These are phyloP conservation scores for Aspergillus oerlinghausenensis DNA, from an alignment of 2,329 filamentous ascomycete species.

Conservation along the genomic window DNA sequence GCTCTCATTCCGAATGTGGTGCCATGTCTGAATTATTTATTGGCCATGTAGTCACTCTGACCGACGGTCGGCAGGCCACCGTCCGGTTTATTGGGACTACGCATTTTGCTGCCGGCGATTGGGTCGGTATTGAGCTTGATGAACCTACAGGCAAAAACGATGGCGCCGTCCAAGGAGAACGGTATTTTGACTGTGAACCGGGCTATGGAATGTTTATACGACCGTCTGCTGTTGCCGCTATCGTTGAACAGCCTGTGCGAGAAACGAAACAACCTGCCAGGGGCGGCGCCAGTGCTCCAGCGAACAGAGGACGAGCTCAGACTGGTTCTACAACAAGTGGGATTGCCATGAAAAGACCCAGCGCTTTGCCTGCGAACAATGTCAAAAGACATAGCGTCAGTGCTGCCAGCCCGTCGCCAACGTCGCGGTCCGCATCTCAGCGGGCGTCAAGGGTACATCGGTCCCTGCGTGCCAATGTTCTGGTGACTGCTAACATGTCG, in stretches of 20 bases:
- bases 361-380: slow-evolving; percentile 50
- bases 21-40: slow-evolving; percentile 35
- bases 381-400: slow-evolving; percentile 65
- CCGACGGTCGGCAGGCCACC: slow-evolving; percentile 69
- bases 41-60: slow-evolving; percentile 74
- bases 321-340: slow-evolving; percentile 32
- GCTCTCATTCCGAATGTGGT: slow-evolving; percentile 8
- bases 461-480: background rate
- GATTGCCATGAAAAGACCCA: slow-evolving; percentile 39
- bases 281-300: slow-evolving; percentile 22
- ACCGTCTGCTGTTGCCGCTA: slow-evolving; percentile 60
- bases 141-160: slow-evolving; percentile 86
- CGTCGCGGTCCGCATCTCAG: slow-evolving; percentile 46
- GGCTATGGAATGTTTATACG: slow-evolving; percentile 82
- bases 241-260: slow-evolving; percentile 35
- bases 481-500: background rate
- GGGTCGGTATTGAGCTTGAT: slow-evolving; percentile 85
- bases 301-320: slow-evolving; percentile 37
- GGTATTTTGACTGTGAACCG: slow-evolving; percentile 77
- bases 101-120: slow-evolving; percentile 74
- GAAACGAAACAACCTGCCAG: slow-evolving; percentile 37
- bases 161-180: slow-evolving; percentile 78
- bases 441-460: slow-evolving; percentile 27
- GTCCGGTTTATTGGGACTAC: slow-evolving; percentile 80
- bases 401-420: slow-evolving; percentile 68